phyloP scores from a whole-genome alignment of 352 stramenopile species.

The Elongisporangium anandrum region DNA sequence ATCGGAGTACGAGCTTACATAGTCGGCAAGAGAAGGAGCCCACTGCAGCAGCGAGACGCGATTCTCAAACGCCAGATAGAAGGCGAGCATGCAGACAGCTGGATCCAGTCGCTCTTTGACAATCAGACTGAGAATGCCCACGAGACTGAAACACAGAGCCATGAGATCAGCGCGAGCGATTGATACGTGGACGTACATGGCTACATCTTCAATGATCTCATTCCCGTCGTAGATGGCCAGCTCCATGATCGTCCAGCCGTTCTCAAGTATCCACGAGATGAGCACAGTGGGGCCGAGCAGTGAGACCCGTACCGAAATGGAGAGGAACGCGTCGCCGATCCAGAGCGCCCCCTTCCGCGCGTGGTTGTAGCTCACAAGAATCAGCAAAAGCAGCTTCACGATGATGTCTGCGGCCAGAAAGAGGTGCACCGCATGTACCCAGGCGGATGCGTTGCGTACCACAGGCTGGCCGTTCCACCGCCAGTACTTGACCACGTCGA shows the following conservation, averaged over 20 bases:
- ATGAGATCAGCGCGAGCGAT: conserved; percentile 31
- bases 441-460: conserved; percentile 22
- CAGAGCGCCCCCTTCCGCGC: conserved; percentile 25
- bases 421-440: conserved; percentile 34
- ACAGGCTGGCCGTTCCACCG: conserved; percentile 14
- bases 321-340: conserved; percentile 37
- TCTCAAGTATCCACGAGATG: conserved; percentile 22
- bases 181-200: conserved; percentile 16
- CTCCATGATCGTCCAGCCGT: conserved; percentile 32
- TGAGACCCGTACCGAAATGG: conserved; percentile 17
- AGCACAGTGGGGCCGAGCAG: conserved; percentile 17
- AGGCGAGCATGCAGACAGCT: conserved; percentile 20
- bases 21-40: neutral
- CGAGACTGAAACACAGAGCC: conserved; percentile 17
- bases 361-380: conserved; percentile 25
- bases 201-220: conserved; percentile 7
- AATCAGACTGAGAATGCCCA: conserved; percentile 16
- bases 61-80: conserved; percentile 8
- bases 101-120: conserved; percentile 24
- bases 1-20: neutral
- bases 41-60: neutral
- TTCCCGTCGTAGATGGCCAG: conserved; percentile 24
- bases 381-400: conserved; percentile 20
- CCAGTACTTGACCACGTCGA: conserved; percentile 13
- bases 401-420: conserved; percentile 28